Evolutionary conservation across 257 asterid species (phyloP).

Genomic region (Lithospermum erythrorhizon): DNA sequence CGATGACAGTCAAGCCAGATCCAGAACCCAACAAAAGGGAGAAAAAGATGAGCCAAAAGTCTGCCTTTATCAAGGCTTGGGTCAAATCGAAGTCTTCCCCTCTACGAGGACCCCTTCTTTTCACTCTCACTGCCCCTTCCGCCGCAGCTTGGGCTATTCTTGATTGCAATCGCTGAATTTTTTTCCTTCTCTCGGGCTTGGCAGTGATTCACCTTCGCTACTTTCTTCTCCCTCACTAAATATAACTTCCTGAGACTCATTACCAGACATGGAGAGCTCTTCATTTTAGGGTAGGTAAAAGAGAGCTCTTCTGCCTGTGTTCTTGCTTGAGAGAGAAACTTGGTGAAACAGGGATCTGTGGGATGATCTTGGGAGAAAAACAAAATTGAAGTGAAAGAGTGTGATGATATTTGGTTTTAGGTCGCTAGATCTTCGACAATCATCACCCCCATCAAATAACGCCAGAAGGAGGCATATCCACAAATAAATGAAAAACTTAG

Average conservation of each 20-base stretch:
- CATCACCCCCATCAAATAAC: slow-evolving; percentile 53
- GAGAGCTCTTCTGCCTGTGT: slow-evolving; percentile 28
- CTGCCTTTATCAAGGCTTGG: slow-evolving; percentile 43
- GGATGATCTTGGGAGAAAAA: slow-evolving; percentile 26
- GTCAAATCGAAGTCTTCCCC: slow-evolving; percentile 44
- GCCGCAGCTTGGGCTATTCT: slow-evolving; percentile 44
- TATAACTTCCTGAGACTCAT: slow-evolving; percentile 31
- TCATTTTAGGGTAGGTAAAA: slow-evolving; percentile 25
- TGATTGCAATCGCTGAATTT: slow-evolving; percentile 32
- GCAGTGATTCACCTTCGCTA: slow-evolving; percentile 35
- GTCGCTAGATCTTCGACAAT: slow-evolving; percentile 44
- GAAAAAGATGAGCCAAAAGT: slow-evolving; percentile 44
- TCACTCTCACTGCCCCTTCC: slow-evolving; percentile 43
- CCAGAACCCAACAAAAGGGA: slow-evolving; percentile 45
- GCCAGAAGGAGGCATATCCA: slow-evolving; percentile 38
- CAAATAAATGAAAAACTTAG: slow-evolving; percentile 38
- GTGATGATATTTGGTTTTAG: slow-evolving; percentile 22
- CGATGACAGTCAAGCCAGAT: slow-evolving; percentile 48
- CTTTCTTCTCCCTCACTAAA: slow-evolving; percentile 58
- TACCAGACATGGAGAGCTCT: slow-evolving; percentile 19
- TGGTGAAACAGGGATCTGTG: slow-evolving; percentile 33
- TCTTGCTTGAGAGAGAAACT: slow-evolving; percentile 18
- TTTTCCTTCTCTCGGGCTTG: slow-evolving; percentile 33
- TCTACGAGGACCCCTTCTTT: slow-evolving; percentile 39
- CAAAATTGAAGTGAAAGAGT: slow-evolving; percentile 26